These are phyloP conservation scores for Cryomyces minteri DNA, from an alignment of 495 filamentous ascomycete species.

Conservation along the genomic window DNA sequence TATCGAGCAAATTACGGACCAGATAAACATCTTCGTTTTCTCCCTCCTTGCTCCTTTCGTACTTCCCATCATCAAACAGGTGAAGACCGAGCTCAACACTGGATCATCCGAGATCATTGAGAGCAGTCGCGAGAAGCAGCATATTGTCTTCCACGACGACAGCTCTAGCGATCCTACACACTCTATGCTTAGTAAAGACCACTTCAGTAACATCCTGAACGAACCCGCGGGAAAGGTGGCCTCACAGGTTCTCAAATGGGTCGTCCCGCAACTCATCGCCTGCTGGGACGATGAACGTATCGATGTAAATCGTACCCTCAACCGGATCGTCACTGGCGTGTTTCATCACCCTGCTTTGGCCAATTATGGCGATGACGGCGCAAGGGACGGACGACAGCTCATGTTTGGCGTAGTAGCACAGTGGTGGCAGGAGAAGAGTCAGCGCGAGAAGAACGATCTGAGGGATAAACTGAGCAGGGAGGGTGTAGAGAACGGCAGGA, in stretches of 20 bases:
- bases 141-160: conserved; percentile 71
- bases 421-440: conserved; percentile 57
- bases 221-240: conserved; percentile 74
- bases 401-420: conserved; percentile 64
- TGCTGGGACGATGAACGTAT: conserved; percentile 62
- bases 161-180: conserved; percentile 63
- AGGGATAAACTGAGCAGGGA: conserved; percentile 55
- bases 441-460: conserved; percentile 40
- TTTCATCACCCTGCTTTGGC: conserved; percentile 77
- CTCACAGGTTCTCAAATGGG: conserved; percentile 57
- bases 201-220: conserved; percentile 65
- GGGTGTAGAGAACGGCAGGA: conserved; percentile 54
- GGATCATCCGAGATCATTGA: conserved; percentile 76
- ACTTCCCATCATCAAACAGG: conserved; percentile 65
- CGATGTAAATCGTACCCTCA: conserved; percentile 47
- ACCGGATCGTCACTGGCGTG: conserved; percentile 59
- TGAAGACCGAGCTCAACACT: conserved; percentile 65
- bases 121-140: conserved; percentile 59
- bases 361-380: conserved; percentile 50
- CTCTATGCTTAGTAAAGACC: conserved; percentile 91
- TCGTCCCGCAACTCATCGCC: conserved; percentile 68
- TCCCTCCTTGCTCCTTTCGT: conserved; percentile 70
- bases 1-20: conserved; percentile 53
- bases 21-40: conserved; percentile 70
- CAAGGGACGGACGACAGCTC: conserved; percentile 45